phyloP scores from a whole-genome alignment of 106 monocot genomes.

The Dendrobium nobile region DNA sequence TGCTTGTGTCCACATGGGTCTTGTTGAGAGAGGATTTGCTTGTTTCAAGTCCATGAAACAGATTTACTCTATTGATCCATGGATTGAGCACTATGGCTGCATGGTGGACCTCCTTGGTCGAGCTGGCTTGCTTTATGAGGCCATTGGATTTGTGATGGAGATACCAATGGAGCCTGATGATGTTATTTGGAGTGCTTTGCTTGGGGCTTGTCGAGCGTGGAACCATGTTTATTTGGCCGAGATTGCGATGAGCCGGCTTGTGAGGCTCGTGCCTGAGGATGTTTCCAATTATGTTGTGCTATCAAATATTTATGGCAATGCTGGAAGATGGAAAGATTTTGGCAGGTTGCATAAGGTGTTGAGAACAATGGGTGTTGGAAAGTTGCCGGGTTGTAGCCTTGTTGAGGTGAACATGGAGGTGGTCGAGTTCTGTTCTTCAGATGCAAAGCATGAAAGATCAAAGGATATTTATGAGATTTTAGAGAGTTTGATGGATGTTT shows the following conservation, averaged over 20 bases:
- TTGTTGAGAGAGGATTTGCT: conserved; percentile 29
- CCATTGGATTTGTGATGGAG: conserved; percentile 9
- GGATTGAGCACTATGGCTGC: conserved; percentile 46
- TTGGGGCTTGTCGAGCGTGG: conserved; percentile 8
- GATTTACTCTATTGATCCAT: conserved; percentile 28
- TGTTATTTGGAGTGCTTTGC: conserved; percentile 22
- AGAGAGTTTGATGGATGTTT: conserved; percentile 12
- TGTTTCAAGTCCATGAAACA: conserved; percentile 39
- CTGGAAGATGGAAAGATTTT: conserved; percentile 16
- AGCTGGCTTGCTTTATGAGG: conserved; percentile 18
- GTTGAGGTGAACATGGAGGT: conserved; percentile 29
- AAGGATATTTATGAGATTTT: conserved; percentile 31
- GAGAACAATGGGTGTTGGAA: conserved; percentile 5
- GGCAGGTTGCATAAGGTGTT: conserved; percentile 12
- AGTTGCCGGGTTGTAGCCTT: conserved; percentile 25
- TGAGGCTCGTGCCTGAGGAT: conserved; percentile 18
- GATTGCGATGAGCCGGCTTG: conserved; percentile 14
- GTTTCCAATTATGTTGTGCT: conserved; percentile 21
- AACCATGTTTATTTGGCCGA: conserved; percentile 11
- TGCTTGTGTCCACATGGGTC: conserved; percentile 52
- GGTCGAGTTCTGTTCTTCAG: conserved; percentile 38
- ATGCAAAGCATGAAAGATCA: conserved; percentile 24
- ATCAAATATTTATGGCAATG: conserved; percentile 15
- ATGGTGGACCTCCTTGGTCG: conserved; percentile 20
- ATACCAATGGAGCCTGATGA: conserved; percentile 20